Percentiles rank a stretch among this genome's conserved stretches.
These are phyloP conservation scores for Lentinula aciculospora DNA, from an alignment of 768 basidiomycete species.

Conservation along the genomic window DNA sequence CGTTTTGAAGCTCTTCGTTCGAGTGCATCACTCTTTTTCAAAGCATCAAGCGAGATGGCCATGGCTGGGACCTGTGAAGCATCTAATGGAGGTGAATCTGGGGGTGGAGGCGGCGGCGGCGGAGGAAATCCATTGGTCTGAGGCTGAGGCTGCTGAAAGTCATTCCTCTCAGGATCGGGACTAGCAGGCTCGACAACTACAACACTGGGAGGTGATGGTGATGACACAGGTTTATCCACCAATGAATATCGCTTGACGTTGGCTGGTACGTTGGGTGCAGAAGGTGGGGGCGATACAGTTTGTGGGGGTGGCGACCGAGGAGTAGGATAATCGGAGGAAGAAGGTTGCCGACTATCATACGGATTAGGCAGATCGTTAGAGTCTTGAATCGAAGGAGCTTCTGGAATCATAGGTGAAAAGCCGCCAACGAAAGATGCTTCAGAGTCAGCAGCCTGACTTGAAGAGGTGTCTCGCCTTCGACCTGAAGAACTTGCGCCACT, in stretches of 20 bases:
- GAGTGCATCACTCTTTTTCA: slow-evolving; percentile 81
- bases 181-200: slow-evolving; percentile 50
- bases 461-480: slow-evolving; percentile 25
- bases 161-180: slow-evolving; percentile 24
- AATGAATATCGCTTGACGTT: slow-evolving; percentile 77
- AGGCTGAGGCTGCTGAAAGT: slow-evolving; percentile 15
- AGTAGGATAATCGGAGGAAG: slow-evolving; percentile 11
- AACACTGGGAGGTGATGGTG: slow-evolving; percentile 27
- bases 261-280: slow-evolving; percentile 46
- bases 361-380: slow-evolving; percentile 7
- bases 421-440: slow-evolving; percentile 49
- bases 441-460: slow-evolving; percentile 20
- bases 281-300: slow-evolving; percentile 13
- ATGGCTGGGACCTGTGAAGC: slow-evolving; percentile 54
- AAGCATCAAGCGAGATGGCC: slow-evolving; percentile 78
- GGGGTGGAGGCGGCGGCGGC: slow-evolving; percentile 27
- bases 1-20: slow-evolving; percentile 93
- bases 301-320: slow-evolving; percentile 13
- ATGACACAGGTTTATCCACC: slow-evolving; percentile 58
- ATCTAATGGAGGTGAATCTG: slow-evolving; percentile 31
- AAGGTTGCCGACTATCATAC: slow-evolving; percentile 7
- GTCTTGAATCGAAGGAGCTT: slow-evolving; percentile 6
- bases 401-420: slow-evolving; percentile 26
- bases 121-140: slow-evolving; percentile 19
- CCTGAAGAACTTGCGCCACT: slow-evolving; percentile 33